Percentiles rank a stretch among this genome's conserved stretches.
These are phyloP conservation scores for Aspergillus funiculosus DNA, from an alignment of 495 filamentous ascomycete genomes.

Conservation along the genomic window DNA sequence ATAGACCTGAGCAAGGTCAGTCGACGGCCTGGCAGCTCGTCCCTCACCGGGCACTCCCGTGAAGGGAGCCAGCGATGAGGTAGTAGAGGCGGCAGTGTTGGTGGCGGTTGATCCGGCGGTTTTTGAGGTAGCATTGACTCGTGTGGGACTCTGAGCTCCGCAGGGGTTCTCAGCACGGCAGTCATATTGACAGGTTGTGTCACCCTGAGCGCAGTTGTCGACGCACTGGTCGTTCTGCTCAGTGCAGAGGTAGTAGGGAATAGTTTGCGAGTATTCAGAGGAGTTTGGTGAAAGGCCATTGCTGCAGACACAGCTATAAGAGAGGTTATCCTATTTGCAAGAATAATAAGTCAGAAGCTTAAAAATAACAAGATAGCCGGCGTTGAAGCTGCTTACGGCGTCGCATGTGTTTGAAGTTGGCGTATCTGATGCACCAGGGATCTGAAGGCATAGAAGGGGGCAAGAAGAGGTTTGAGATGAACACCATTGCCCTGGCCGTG, in stretches of 20 bases:
- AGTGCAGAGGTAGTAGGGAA: slow-evolving; percentile 79
- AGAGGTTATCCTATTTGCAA: slow-evolving; percentile 51
- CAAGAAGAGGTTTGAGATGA: slow-evolving; percentile 58
- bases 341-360: slow-evolving; percentile 13
- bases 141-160: slow-evolving; percentile 65
- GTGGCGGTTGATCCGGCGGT: slow-evolving; percentile 38
- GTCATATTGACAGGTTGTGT: slow-evolving; percentile 53
- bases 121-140: slow-evolving; percentile 54
- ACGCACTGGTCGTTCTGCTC: slow-evolving; percentile 69
- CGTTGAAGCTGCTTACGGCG: slow-evolving; percentile 48
- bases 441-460: slow-evolving; percentile 73
- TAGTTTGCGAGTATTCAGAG: slow-evolving; percentile 75
- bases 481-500: slow-evolving; percentile 61
- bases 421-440: slow-evolving; percentile 43
- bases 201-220: slow-evolving; percentile 42
- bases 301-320: slow-evolving; percentile 69
- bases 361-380: slow-evolving; percentile 1
- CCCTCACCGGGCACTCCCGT: slow-evolving; percentile 28
- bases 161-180: slow-evolving; percentile 74
- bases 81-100: slow-evolving; percentile 32
- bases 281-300: slow-evolving; percentile 68
- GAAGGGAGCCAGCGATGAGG: slow-evolving; percentile 29
- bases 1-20: slow-evolving; percentile 52
- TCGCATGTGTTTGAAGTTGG: slow-evolving; percentile 62
- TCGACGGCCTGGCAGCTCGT: slow-evolving; percentile 31